These are phyloP conservation scores for Ceratocystis cubensis DNA, from an alignment of 2,329 filamentous ascomycete genomes.

Conservation along the genomic window DNA sequence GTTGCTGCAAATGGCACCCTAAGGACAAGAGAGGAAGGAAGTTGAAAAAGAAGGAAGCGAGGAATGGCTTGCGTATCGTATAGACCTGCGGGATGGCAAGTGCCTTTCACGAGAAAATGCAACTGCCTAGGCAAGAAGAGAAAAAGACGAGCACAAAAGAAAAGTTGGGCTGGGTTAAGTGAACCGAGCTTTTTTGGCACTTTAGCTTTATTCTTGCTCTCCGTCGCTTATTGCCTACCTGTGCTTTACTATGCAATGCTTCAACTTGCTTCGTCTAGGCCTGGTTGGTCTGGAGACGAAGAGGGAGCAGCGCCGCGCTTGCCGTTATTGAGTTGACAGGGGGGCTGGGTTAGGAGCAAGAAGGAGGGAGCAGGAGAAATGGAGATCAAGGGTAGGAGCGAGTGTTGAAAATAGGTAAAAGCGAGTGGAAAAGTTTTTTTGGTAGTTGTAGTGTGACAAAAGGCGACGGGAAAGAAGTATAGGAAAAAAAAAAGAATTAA, in stretches of 20 bases:
- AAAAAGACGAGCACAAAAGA: not conserved
- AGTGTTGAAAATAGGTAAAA: not conserved
- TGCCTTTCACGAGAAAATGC: conserved; percentile 2
- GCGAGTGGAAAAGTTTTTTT: not conserved
- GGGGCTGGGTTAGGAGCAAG: not conserved
- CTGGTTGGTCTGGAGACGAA: conserved; percentile 7
- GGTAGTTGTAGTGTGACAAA: not conserved
- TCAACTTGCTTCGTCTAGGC: not conserved
- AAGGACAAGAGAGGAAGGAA: not conserved
- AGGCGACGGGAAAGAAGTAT: not conserved
- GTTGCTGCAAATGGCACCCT: too few species aligned
- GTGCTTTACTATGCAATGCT: too few species aligned
- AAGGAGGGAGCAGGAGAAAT: not conserved
- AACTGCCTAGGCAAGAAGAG: not conserved
- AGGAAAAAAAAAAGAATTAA: conserved; percentile 9
- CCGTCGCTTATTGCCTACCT: not conserved
- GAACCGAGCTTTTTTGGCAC: not conserved
- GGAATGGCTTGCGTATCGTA: not conserved
- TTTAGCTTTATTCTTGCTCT: not conserved
- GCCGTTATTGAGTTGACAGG: conserved; percentile 6
- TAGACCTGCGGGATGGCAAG: not conserved
- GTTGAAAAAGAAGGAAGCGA: not conserved
- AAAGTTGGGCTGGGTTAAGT: too few species aligned
- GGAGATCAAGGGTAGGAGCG: not conserved
- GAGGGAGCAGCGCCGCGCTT: conserved; percentile 6